phyloP scores from a whole-genome alignment of 225 moss, liverwort and hornwort species.

The Marchantia paleacea region DNA sequence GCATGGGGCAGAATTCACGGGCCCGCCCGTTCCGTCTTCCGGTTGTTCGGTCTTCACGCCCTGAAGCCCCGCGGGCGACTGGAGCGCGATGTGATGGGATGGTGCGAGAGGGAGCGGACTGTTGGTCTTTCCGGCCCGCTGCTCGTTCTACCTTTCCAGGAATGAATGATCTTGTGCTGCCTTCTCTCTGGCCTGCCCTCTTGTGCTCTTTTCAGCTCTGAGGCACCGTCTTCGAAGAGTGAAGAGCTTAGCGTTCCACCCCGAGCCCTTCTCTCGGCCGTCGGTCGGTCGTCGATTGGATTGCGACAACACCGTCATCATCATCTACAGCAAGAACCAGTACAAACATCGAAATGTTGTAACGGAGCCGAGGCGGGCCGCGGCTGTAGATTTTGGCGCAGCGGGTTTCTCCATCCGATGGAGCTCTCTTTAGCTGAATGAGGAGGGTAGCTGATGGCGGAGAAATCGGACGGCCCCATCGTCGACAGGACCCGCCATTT shows the following conservation, averaged over 20 bases:
- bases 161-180: neutral
- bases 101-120: neutral
- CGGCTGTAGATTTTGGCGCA: neutral
- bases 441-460: slow-evolving; percentile 61
- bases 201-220: neutral
- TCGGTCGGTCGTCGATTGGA: neutral
- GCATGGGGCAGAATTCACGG: neutral
- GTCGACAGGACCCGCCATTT: slow-evolving; percentile 32
- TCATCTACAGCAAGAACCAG: neutral
- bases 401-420: neutral
- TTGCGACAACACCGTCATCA: too few species aligned
- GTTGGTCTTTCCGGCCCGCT: neutral
- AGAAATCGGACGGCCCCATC: slow-evolving; percentile 62
- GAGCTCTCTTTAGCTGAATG: slow-evolving; percentile 23
- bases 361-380: neutral
- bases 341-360: neutral
- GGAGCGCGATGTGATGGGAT: neutral
- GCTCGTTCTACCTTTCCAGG: neutral
- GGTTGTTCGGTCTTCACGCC: slow-evolving; percentile 2
- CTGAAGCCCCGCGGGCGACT: neutral
- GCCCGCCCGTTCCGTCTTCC: neutral
- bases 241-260: neutral
- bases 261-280: neutral
- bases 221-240: neutral
- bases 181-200: neutral